These are phyloP conservation scores for Pleurotus pulmonarius DNA, from an alignment of 768 basidiomycete species.

Conservation along the genomic window DNA sequence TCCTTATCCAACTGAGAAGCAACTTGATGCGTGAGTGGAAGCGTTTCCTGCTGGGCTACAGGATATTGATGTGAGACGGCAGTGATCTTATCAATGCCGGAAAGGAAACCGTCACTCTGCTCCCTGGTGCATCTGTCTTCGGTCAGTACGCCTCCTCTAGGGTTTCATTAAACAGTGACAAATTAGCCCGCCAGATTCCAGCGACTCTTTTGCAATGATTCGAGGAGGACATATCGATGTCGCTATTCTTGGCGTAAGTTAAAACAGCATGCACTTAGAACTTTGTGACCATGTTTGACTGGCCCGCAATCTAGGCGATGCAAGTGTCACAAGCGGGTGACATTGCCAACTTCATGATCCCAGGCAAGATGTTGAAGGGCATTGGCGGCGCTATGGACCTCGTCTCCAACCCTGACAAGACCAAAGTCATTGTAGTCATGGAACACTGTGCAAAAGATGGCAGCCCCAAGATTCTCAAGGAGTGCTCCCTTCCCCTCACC, in stretches of 20 bases:
- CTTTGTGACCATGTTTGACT: conserved; percentile 5
- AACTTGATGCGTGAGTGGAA: conserved; percentile 71
- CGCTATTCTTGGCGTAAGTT: conserved; percentile 82
- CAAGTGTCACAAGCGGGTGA: conserved; percentile 92
- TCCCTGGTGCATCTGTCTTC: conserved; percentile 90
- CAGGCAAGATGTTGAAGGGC: conserved; percentile 88
- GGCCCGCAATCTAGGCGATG: conserved; percentile 61
- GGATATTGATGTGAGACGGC: neutral
- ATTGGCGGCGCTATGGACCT: conserved; percentile 98
- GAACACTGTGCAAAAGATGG: conserved; percentile 92
- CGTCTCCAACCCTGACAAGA: conserved; percentile 93
- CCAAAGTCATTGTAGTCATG: conserved; percentile 86
- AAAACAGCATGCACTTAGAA: neutral
- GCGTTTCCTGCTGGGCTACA: neutral
- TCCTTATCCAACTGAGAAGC: conserved; percentile 79
- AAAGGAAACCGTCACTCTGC: conserved; percentile 89
- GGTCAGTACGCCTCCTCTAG: conserved; percentile 41
- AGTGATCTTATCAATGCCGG: conserved; percentile 94
- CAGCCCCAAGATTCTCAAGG: conserved; percentile 79
- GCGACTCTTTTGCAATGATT: conserved; percentile 97
- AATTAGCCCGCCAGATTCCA: conserved; percentile 54
- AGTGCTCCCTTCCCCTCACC: conserved; percentile 83
- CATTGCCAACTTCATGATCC: conserved; percentile 98
- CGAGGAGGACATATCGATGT: conserved; percentile 95
- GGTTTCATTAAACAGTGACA: neutral